Conservation (phyloP, 495 filamentous ascomycete species). For the Barbatosphaeria neglecta region DNA sequence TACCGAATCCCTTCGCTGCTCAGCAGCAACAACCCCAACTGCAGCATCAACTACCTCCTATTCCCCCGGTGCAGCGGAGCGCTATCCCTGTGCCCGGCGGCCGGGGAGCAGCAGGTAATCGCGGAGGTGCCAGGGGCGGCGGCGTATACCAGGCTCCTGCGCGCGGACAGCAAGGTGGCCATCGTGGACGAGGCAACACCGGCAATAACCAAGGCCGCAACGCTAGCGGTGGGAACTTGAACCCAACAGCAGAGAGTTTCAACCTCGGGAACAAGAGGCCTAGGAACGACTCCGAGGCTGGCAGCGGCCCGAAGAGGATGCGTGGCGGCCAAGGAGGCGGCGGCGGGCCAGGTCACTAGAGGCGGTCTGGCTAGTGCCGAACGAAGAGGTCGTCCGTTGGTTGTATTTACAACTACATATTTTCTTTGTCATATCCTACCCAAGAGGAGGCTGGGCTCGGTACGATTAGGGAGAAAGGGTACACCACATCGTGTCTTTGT, state of each 20-base stretch:
- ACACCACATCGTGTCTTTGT: too few species aligned
- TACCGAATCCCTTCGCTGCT: background rate
- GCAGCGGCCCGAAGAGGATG: conserved; percentile 18
- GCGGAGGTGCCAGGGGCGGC: conserved; percentile 24
- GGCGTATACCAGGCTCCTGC: conserved; percentile 11
- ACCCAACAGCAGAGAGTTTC: conserved; percentile 42
- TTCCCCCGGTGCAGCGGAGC: conserved; percentile 10
- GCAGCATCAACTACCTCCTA: conserved; percentile 2
- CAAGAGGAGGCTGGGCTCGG: too few species aligned
- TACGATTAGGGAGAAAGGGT: too few species aligned
- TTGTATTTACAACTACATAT: too few species aligned
- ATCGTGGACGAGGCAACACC: conserved; percentile 19
- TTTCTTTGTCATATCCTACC: too few species aligned
- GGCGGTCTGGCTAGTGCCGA: background rate
- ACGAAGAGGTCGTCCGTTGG: background rate
- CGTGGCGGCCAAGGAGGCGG: conserved; percentile 19
- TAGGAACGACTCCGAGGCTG: conserved; percentile 48
- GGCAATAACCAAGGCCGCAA: background rate
- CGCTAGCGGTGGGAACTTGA: conserved; percentile 9
- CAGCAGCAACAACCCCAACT: background rate
- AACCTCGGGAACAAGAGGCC: conserved; percentile 57
- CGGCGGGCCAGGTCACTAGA: background rate
- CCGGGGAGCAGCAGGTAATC: conserved; percentile 3
- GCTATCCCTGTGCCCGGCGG: conserved; percentile 17
- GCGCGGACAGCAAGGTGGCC: conserved; percentile 12